A percentile compares a stretch with the other conserved stretches of the same genome.
Evolutionary conservation across 495 filamentous ascomycete genomes (phyloP).

Genomic region (Tuber melanosporum): DNA sequence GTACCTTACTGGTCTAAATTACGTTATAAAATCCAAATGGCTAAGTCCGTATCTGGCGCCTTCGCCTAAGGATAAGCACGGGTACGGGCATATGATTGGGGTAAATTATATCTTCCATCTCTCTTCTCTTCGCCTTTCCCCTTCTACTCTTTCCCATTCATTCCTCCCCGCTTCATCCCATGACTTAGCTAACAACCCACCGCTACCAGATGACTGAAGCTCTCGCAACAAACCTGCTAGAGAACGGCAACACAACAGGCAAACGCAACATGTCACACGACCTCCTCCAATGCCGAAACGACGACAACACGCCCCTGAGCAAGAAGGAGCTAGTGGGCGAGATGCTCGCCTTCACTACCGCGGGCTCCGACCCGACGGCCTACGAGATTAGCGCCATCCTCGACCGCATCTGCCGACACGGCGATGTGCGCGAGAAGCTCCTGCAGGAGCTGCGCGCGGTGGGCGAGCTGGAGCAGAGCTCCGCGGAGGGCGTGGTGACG

Average conservation of each 20-base stretch:
- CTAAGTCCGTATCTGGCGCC: not conserved
- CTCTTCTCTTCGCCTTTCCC: not conserved
- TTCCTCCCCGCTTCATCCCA: not conserved
- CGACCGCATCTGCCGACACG: slow-evolving; percentile 4
- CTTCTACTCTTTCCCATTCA: not conserved
- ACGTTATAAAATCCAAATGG: not conserved
- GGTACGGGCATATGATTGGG: not conserved
- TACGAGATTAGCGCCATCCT: slow-evolving; percentile 6
- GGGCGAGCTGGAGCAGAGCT: slow-evolving; percentile 1
- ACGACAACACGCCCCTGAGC: slow-evolving; percentile 3
- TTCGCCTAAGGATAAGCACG: not conserved
- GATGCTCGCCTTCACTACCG: slow-evolving; percentile 8
- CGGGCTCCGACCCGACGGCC: slow-evolving; percentile 17
- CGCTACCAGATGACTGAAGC: not conserved
- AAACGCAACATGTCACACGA: slow-evolving; percentile 7
- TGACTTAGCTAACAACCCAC: not conserved
- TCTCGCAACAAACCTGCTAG: not conserved
- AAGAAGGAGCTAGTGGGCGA: slow-evolving; percentile 2
- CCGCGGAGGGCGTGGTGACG: not conserved
- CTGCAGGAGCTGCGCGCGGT: not conserved
- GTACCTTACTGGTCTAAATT: slow-evolving; percentile 3
- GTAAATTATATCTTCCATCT: not conserved
- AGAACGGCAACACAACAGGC: not conserved
- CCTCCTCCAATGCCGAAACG: slow-evolving; percentile 8
- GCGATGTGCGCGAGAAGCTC: not conserved